Base-by-base conservation (phyloP, 371 early-diverging fungal genomes). In the Mortierella sp. region DNA sequence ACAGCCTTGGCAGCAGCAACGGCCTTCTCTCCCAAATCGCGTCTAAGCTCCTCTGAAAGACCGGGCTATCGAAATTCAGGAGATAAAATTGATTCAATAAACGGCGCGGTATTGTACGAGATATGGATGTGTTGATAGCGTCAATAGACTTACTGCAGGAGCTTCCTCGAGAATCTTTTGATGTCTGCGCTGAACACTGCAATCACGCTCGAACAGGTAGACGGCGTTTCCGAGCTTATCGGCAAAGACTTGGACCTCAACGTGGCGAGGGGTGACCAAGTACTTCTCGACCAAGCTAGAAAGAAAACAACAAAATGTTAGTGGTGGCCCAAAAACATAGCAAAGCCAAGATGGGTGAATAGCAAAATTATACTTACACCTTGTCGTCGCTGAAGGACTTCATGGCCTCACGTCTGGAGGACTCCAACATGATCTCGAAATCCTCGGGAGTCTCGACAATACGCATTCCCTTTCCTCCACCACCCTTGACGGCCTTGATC, bases 81-180 rank as follows among this genome's bases (percentile, higher is more conserved):
- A 42, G 38, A 38, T 16, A 38, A 10, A 24, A 42, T 45, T 8
- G 38, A 26, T 9, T 34, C 52, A 54, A 42, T 7, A 16, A 48
- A 50, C 16, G 50, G 2, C 16, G 11, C 16, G 50, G 50, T 13
- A 16, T 3, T 16, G 16, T 19, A 13, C 60, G 28, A 3, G 0
- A 13, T 1, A 28, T 0, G 19, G 38, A 34, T 16, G 34, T 50
- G 50, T 14, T 50, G 3, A 16, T 14, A 50, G 14, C 11, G 50
- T 16, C 34, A 19, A 63, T 21, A 8, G 5, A 71, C 80, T 86
- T 81, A 81, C 86, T n/a, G 88, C 89, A 24, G 97, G 97, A 14
- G 96, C 96, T 89, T 98, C 99, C 89, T 99, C 99, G 68, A 99
- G 92, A 50, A 98, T 94, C 90, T 99, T 99, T 90, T 99, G 99